Conservation (phyloP, 2,329 filamentous ascomycete genomes). For the Alternaria longipes region DNA sequence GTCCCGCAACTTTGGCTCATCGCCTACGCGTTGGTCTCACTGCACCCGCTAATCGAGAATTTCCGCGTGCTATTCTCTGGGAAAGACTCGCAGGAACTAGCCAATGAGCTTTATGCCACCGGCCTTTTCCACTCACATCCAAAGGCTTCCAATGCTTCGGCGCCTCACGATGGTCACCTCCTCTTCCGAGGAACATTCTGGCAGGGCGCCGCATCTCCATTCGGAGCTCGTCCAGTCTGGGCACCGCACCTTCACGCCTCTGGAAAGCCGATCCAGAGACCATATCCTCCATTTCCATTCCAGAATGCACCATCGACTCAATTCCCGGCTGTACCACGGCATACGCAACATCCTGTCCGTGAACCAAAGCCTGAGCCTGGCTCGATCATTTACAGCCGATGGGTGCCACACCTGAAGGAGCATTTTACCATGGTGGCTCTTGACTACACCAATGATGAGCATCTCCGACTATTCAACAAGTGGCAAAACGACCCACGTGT, state of each 20-base stretch:
- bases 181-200: slow-evolving; percentile 61
- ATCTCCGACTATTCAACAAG: slow-evolving; percentile 75
- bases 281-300: slow-evolving; percentile 55
- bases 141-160: slow-evolving; percentile 45
- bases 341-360: slow-evolving; percentile 75
- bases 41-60: slow-evolving; percentile 56
- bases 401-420: slow-evolving; percentile 78
- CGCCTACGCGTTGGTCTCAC: slow-evolving; percentile 56
- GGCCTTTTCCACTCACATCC: slow-evolving; percentile 58
- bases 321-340: slow-evolving; percentile 59
- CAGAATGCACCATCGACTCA: slow-evolving; percentile 59
- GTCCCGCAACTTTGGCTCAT: slow-evolving; percentile 60
- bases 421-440: slow-evolving; percentile 81
- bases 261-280: slow-evolving; percentile 51
- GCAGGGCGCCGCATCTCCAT: slow-evolving; percentile 56
- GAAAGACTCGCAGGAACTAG: slow-evolving; percentile 48
- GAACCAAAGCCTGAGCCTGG: slow-evolving; percentile 76
- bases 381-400: slow-evolving; percentile 78
- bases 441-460: slow-evolving; percentile 70
- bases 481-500: slow-evolving; percentile 89
- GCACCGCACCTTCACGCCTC: slow-evolving; percentile 45
- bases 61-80: slow-evolving; percentile 56
- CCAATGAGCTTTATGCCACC: slow-evolving; percentile 52
- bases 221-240: slow-evolving; percentile 54
- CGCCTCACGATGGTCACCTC: slow-evolving; percentile 54